Conservation (phyloP, 768 basidiomycete species). For the Hemileccinum impolitum region DNA sequence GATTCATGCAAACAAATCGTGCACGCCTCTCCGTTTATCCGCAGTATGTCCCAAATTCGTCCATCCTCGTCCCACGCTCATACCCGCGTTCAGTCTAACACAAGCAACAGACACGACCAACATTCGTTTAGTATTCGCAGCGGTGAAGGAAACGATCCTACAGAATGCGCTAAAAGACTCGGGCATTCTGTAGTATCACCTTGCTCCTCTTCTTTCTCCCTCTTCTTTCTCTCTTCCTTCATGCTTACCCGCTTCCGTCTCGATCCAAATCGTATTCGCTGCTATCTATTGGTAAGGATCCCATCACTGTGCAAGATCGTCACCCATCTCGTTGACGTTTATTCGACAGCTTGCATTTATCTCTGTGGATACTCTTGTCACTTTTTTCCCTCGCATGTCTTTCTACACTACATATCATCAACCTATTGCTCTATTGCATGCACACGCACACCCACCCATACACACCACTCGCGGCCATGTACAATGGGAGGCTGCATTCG, state of each 20-base stretch:
- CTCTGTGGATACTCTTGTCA: conserved; percentile 29
- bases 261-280: conserved; percentile 16
- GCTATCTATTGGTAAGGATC: conserved; percentile 28
- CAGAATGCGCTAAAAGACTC: conserved; percentile 85
- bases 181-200: conserved; percentile 59
- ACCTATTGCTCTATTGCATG: conserved; percentile 15
- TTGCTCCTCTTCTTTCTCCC: not conserved
- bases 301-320: not conserved
- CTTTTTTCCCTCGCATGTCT: conserved; percentile 20
- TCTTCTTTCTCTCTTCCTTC: not conserved
- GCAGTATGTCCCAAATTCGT: conserved; percentile 53
- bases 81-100: conserved; percentile 50
- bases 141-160: conserved; percentile 90
- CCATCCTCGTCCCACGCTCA: not conserved
- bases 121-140: conserved; percentile 77
- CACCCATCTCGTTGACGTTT: not conserved
- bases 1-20: conserved; percentile 89
- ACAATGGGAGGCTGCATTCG: not conserved
- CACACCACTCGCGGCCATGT: not conserved
- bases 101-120: conserved; percentile 89
- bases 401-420: conserved; percentile 28
- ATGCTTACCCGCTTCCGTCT: conserved; percentile 1
- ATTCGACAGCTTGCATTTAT: conserved; percentile 24
- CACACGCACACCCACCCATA: not conserved
- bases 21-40: conserved; percentile 86